A percentile compares a stretch with the other conserved stretches of the same genome.
phyloP scores from a whole-genome alignment of 2,329 filamentous ascomycete genomes.

The Juglanconis sp. region DNA sequence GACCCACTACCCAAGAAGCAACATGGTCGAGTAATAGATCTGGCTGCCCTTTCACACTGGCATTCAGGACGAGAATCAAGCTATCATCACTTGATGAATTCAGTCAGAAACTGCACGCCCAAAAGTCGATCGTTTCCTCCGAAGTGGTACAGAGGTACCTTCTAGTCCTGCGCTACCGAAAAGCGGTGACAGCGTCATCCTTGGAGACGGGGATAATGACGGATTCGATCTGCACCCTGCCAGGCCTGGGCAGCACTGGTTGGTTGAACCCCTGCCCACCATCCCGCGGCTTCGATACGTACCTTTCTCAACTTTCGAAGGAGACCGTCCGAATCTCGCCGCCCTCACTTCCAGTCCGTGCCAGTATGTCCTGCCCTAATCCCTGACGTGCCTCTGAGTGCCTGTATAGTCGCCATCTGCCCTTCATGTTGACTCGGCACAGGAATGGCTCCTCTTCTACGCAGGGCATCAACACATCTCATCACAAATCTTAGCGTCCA shows the following conservation, averaged over 20 bases:
- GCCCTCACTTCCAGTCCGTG: not conserved
- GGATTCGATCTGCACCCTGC: not conserved
- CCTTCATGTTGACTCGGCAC: not conserved
- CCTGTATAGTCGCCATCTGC: not conserved
- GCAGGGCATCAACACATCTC: not conserved
- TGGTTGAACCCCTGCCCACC: not conserved
- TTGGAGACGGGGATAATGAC: not conserved
- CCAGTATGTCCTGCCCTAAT: too few relatives aligned
- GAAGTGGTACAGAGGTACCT: slow-evolving; percentile 5
- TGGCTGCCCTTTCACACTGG: not conserved
- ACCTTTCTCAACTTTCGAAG: not conserved
- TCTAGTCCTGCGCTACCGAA: slow-evolving; percentile 5
- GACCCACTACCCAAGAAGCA: not conserved
- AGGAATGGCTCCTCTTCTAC: not conserved
- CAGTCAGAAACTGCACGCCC: not conserved
- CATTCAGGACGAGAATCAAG: not conserved
- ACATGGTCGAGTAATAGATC: not conserved
- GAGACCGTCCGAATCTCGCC: not conserved
- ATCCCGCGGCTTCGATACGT: not conserved
- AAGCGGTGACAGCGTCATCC: not conserved
- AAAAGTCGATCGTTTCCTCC: not conserved
- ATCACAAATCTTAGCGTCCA: not conserved
- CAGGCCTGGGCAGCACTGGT: not conserved
- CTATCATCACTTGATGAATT: not conserved
- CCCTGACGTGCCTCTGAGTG: not conserved